Evolutionary conservation across 73 alveolate genomes (phyloP).

Genomic region (Blepharisma stoltei): DNA sequence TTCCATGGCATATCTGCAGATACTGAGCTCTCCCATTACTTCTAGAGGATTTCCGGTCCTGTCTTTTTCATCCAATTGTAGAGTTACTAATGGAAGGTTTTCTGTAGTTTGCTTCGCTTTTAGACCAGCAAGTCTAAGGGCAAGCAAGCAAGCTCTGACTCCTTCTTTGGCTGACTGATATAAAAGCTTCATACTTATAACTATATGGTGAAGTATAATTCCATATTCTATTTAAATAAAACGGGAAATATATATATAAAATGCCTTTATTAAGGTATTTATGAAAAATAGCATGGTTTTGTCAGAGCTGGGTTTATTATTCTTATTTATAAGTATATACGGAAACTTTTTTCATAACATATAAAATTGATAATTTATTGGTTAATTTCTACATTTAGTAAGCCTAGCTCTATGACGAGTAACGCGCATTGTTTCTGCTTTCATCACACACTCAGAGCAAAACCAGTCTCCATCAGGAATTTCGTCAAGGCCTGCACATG

Average conservation of each 20-base stretch:
- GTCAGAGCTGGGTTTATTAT: too few species aligned
- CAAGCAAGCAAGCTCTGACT: constrained; percentile 16
- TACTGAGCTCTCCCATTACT: constrained; percentile 26
- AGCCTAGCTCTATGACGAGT: neutral
- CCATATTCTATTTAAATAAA: too few species aligned
- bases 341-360: too few species aligned
- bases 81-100: neutral
- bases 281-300: too few species aligned
- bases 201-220: too few species aligned
- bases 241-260: too few species aligned
- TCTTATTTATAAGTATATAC: too few species aligned
- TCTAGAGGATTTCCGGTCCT: neutral
- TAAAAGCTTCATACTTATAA: neutral
- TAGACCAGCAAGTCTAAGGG: constrained; percentile 3
- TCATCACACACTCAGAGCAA: constrained; percentile 6
- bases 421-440: neutral
- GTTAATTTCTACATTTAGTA: too few species aligned
- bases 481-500: neutral
- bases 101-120: neutral
- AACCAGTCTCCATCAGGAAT: constrained; percentile 27
- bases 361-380: too few species aligned
- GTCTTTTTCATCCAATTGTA: constrained; percentile 11
- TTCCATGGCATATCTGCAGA: constrained; percentile 5
- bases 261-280: too few species aligned
- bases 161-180: constrained; percentile 24